phyloP scores from a whole-genome alignment of 83 land plant genomes.

The Picea abies region DNA sequence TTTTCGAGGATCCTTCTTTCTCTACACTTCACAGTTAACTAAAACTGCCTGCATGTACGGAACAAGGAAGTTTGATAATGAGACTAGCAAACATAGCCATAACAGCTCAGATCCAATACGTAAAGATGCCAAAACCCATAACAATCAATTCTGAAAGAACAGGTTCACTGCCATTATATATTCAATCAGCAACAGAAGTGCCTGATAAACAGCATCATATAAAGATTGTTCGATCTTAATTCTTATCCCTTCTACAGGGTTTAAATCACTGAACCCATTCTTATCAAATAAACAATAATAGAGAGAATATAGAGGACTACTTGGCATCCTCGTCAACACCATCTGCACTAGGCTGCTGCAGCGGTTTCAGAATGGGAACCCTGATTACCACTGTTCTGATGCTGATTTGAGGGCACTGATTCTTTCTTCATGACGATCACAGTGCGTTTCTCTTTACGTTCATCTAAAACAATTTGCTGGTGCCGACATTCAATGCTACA shows the following conservation, averaged over 20 bases:
- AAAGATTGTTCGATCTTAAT: not conserved
- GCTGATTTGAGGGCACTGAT: not conserved
- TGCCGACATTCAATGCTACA: slow-evolving; percentile 49
- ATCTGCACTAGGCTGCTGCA: slow-evolving; percentile 12
- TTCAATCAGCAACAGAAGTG: not conserved
- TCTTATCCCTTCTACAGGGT: not conserved
- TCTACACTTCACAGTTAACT: not conserved
- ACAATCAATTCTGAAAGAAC: not conserved
- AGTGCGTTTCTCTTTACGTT: slow-evolving; percentile 27
- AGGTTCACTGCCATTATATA: not conserved
- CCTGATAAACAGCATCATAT: not conserved
- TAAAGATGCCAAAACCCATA: not conserved
- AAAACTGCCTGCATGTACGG: not conserved
- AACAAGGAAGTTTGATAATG: not conserved
- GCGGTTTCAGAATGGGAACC: not conserved
- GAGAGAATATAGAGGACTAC: not conserved
- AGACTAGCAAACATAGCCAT: not conserved
- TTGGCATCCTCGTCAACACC: not conserved
- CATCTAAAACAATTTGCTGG: slow-evolving; percentile 34
- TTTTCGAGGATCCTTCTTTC: not conserved
- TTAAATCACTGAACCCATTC: not conserved
- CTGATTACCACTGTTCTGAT: not conserved
- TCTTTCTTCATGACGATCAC: slow-evolving; percentile 12
- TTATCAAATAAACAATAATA: not conserved
- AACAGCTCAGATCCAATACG: not conserved